These are phyloP conservation scores for Fraxinus dipetala DNA, from an alignment of 305 asterid genomes.

Conservation along the genomic window DNA sequence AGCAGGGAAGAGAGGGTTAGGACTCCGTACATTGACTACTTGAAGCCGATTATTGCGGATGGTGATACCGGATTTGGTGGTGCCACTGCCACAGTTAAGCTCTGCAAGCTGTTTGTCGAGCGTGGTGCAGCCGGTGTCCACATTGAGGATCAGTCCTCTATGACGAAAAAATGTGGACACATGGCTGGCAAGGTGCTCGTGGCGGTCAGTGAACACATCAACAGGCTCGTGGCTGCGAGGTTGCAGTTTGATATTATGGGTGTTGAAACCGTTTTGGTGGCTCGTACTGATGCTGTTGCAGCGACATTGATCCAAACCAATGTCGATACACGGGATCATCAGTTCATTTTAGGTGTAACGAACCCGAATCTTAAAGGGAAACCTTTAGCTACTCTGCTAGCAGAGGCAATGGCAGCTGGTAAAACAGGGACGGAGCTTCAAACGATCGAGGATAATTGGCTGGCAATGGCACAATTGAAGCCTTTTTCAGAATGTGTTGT, in stretches of 20 bases:
- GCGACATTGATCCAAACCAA: conserved; percentile 88
- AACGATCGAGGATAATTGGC: conserved; percentile 79
- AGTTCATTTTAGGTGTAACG: conserved; percentile 73
- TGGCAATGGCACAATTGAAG: conserved; percentile 62
- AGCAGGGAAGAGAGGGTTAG: conserved; percentile 71
- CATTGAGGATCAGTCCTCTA: conserved; percentile 94
- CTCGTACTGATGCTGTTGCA: conserved; percentile 85
- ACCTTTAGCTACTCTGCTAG: conserved; percentile 57
- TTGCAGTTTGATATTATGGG: conserved; percentile 95
- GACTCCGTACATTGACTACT: conserved; percentile 69
- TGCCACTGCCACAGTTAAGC: conserved; percentile 93
- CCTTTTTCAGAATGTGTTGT: conserved; percentile 72
- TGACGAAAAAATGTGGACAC: conserved; percentile 92
- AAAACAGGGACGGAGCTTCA: conserved; percentile 81
- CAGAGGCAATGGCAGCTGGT: conserved; percentile 81
- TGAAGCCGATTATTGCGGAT: conserved; percentile 93
- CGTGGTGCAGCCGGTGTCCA: conserved; percentile 99
- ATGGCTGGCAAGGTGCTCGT: conserved; percentile 97
- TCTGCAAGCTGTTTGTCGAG: conserved; percentile 89
- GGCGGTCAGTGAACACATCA: conserved; percentile 79
- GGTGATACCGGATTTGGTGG: conserved; percentile 99
- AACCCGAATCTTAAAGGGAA: conserved; percentile 69
- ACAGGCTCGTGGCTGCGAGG: conserved; percentile 94
- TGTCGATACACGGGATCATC: conserved; percentile 85
- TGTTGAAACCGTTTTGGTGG: conserved; percentile 85